These are phyloP conservation scores for Daldinia concentrica DNA, from an alignment of 495 filamentous ascomycete genomes.

Conservation along the genomic window DNA sequence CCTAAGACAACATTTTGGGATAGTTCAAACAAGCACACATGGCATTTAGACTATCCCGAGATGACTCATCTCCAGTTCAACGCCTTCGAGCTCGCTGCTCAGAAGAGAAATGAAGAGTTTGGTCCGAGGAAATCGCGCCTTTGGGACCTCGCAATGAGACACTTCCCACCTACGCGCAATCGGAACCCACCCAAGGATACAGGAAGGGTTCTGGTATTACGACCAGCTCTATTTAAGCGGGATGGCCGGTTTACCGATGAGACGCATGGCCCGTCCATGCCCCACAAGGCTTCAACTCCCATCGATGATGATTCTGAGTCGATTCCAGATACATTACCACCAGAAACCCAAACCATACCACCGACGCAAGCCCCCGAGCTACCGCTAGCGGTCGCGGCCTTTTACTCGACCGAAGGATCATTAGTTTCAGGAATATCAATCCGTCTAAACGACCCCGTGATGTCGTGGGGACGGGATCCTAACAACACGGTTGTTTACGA, in stretches of 20 bases:
- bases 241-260: slow-evolving; percentile 21
- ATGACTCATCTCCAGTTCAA: slow-evolving; percentile 62
- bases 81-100: slow-evolving; percentile 54
- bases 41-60: slow-evolving; percentile 63
- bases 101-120: slow-evolving; percentile 57
- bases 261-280: slow-evolving; percentile 7
- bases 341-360: slow-evolving; percentile 17
- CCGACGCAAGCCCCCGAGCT: slow-evolving; percentile 26
- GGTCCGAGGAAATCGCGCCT: slow-evolving; percentile 52
- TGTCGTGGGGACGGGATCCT: slow-evolving; percentile 76
- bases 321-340: slow-evolving; percentile 29
- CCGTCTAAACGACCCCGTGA: slow-evolving; percentile 68
- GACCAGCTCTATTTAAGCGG: slow-evolving; percentile 32
- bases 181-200: slow-evolving; percentile 9
- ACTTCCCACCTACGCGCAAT: slow-evolving; percentile 53
- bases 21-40: slow-evolving; percentile 56
- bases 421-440: slow-evolving; percentile 63
- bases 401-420: slow-evolving; percentile 58
- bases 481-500: slow-evolving; percentile 70
- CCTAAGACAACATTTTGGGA: slow-evolving; percentile 62
- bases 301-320: slow-evolving; percentile 36
- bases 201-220: slow-evolving; percentile 26
- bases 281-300: slow-evolving; percentile 7
- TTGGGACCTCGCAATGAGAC: slow-evolving; percentile 58
- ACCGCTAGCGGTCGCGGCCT: slow-evolving; percentile 42